Evolutionary conservation across 106 monocot genomes (phyloP), one percentile per base, ranked within the genome.

Genomic region (Dendrobium nobile): DNA sequence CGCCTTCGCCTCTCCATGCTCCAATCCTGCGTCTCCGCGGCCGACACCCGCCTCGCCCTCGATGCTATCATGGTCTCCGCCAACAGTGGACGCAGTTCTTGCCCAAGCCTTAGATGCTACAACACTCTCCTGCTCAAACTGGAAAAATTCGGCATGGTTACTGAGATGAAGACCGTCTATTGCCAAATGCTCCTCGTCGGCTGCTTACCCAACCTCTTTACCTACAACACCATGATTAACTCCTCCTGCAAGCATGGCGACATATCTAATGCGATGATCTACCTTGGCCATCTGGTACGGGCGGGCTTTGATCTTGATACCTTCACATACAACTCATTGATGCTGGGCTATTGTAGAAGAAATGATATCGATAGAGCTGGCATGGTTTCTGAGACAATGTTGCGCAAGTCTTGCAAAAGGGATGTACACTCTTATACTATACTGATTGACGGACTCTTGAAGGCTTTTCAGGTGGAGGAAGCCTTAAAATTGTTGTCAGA

Each of bases 361-460:
- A 44, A 74, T 74, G 19, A 74, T 74, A 74, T 74, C 22, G 42
- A 74, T 22, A 41, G 74, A 44, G 74, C 74, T 74, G 10, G 41
- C 74, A 44, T 20, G 20, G n/a, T 74, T 43, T 41, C n/a, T 74
- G 43, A 41, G 43, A 28, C 43, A 44, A 74, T 74, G 74, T 13
- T 43, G 74, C 74, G 44, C 7, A 74, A 74, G 18, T 8, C 74
- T 43, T 74, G 74, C 74, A 74, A 74, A 28, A 74, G 41, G 20
- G 74, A 74, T 44, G 44, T 19, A 8, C 43, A 74, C 43, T 28
- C 43, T 74, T 74, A 74, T 44, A 74, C 74, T n/a, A 74, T 74
- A 74, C 74, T 74, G 20, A 74, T 74, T 44, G 74, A 74, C n/a
- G 74, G 74, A 19, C 74, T 74, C 20, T 74, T 74, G 74, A 74